phyloP scores from a whole-genome alignment of 305 asterid species.

The Caryopteris hybrid region DNA sequence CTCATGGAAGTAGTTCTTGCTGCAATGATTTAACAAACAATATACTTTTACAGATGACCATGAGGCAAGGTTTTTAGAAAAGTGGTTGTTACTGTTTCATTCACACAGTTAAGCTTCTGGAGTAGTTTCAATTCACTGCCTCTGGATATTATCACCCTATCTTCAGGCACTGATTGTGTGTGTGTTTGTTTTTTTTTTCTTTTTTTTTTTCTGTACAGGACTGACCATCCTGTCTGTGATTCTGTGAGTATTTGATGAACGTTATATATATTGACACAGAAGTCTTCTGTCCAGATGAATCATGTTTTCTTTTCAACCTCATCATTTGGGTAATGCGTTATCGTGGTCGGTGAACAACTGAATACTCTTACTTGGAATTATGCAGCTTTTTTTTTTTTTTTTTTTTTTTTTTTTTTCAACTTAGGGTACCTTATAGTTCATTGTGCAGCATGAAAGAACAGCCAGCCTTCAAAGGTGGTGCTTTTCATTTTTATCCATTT shows the following conservation, averaged over 20 bases:
- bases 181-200: too few relatives aligned
- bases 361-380: not conserved
- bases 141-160: not conserved
- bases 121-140: not conserved
- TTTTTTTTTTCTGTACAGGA: conserved; percentile 47
- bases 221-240: conserved; percentile 84
- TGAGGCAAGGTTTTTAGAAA: not conserved
- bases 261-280: conserved; percentile 10
- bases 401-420: too few relatives aligned
- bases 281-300: conserved; percentile 11
- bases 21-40: not conserved
- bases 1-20: not conserved
- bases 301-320: not conserved
- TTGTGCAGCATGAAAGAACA: not conserved
- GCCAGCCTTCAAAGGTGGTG: conserved; percentile 1
- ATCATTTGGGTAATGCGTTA: not conserved
- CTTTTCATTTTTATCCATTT: too few relatives aligned
- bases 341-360: conserved; percentile 3
- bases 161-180: conserved; percentile 22
- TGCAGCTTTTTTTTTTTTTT: not conserved
- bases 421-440: not conserved
- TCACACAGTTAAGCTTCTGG: not conserved
- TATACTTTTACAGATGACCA: conserved; percentile 1
- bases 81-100: not conserved
- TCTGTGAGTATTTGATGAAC: conserved; percentile 60